phyloP scores from a whole-genome alignment of 306 rosid species.

The Ormosia semicastrata region DNA sequence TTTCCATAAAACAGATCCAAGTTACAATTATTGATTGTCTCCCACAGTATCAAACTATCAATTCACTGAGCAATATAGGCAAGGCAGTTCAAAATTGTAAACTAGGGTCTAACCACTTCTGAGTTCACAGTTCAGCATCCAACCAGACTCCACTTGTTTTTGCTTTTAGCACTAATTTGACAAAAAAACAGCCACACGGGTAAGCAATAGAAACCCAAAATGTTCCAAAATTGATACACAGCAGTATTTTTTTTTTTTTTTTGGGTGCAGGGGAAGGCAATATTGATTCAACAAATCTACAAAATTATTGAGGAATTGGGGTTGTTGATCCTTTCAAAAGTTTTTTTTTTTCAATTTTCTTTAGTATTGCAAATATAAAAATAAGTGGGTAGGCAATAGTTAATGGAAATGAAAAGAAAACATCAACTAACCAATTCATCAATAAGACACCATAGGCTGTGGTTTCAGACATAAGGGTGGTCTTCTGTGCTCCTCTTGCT shows the following conservation, averaged over 20 bases:
- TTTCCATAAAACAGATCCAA: slow-evolving; percentile 22
- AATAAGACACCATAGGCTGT: background rate
- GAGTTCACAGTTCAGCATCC: slow-evolving; percentile 25
- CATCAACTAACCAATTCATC: background rate
- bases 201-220: background rate
- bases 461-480: background rate
- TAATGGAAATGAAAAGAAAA: slow-evolving; percentile 1
- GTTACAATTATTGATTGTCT: slow-evolving; percentile 9
- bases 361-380: background rate
- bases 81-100: slow-evolving; percentile 29
- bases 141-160: background rate
- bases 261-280: background rate
- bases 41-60: background rate
- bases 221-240: background rate
- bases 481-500: background rate
- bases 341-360: background rate
- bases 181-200: background rate
- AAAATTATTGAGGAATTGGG: background rate
- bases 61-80: slow-evolving; percentile 10
- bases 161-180: background rate
- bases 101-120: slow-evolving; percentile 23
- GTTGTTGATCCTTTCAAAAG: background rate
- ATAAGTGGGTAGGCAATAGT: background rate
- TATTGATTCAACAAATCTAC: background rate
- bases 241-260: background rate